phyloP scores from a whole-genome alignment of 1,284 basidiomycete species.

The Salmacisia buchloeana region DNA sequence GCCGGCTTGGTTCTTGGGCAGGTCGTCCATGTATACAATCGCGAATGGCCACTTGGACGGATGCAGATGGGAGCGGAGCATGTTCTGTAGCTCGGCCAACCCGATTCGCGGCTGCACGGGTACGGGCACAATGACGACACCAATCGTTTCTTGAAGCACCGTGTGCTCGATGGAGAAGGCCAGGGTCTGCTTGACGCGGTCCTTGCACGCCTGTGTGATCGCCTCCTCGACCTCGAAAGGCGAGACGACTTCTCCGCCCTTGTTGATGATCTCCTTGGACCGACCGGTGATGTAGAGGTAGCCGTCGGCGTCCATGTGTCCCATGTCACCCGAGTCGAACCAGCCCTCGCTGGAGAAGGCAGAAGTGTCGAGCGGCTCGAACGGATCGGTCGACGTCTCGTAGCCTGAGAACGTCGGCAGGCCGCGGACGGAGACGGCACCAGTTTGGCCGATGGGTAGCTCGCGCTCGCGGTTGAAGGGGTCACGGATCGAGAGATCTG shows the following conservation, averaged over 20 bases:
- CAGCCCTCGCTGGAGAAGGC: conserved; percentile 48
- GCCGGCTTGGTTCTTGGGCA: conserved; percentile 50
- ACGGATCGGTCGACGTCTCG: conserved; percentile 37
- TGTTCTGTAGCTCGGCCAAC: conserved; percentile 48
- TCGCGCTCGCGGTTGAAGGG: conserved; percentile 46
- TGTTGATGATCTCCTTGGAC: conserved; percentile 51
- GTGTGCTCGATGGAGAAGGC: conserved; percentile 50
- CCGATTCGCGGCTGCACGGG: conserved; percentile 49
- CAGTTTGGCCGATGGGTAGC: conserved; percentile 44
- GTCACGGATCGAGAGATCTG: conserved; percentile 48
- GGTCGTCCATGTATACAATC: conserved; percentile 49
- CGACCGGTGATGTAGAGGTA: conserved; percentile 50
- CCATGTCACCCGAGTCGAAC: conserved; percentile 51
- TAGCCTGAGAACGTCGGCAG: conserved; percentile 49
- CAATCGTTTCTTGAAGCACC: conserved; percentile 50
- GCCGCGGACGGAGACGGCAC: conserved; percentile 46
- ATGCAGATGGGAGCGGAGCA: conserved; percentile 46
- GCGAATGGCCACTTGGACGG: conserved; percentile 51
- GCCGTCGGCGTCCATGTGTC: conserved; percentile 50
- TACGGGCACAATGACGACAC: conserved; percentile 48
- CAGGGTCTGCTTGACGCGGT: conserved; percentile 48
- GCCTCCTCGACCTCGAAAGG: conserved; percentile 51
- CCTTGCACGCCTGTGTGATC: conserved; percentile 46
- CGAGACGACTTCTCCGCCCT: conserved; percentile 50
- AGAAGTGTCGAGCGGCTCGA: conserved; percentile 45